phyloP scores from a whole-genome alignment of 2,329 filamentous ascomycete genomes.

The Trichoderma koningii region DNA sequence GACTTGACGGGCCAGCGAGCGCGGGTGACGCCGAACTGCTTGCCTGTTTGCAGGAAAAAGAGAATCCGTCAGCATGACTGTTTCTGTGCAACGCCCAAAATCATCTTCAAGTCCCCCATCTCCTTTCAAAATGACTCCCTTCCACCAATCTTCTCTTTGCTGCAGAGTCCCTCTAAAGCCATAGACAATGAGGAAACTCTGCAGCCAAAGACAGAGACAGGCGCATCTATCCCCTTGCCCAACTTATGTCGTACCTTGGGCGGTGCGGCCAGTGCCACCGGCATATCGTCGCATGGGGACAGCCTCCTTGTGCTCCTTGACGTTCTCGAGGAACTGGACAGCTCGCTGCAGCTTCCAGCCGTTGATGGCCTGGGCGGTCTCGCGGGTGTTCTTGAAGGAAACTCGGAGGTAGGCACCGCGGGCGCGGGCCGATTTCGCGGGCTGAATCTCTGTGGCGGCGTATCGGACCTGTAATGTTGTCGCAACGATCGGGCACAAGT shows the following conservation, averaged over 20 bases:
- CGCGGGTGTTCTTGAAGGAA: slow-evolving; percentile 99
- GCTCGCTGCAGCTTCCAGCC: slow-evolving; percentile 97
- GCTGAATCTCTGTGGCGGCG: slow-evolving; percentile 84
- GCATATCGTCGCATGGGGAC: slow-evolving; percentile 98
- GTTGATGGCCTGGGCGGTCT: slow-evolving; percentile 99
- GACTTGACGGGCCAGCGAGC: slow-evolving; percentile 99
- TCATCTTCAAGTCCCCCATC: background rate
- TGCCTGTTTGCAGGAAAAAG: slow-evolving; percentile 62
- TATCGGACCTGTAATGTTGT: slow-evolving; percentile 75
- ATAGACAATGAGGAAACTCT: no score
- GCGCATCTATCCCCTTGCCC: background rate
- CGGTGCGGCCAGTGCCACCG: slow-evolving; percentile 90
- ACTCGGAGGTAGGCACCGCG: slow-evolving; percentile 99
- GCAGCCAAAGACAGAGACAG: no score
- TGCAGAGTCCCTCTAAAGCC: no score
- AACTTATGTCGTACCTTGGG: slow-evolving; percentile 78
- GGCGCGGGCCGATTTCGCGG: slow-evolving; percentile 93
- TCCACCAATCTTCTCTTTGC: background rate
- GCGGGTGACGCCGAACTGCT: slow-evolving; percentile 97
- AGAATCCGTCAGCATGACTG: slow-evolving; percentile 35
- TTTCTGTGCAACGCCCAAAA: background rate
- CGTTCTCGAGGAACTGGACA: slow-evolving; percentile 96
- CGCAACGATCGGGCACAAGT: slow-evolving; percentile 31
- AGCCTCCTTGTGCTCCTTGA: slow-evolving; percentile 94
- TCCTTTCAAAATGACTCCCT: background rate